Base-by-base conservation (phyloP, 1,139 yeast species). In the Blastobotrys apis region DNA sequence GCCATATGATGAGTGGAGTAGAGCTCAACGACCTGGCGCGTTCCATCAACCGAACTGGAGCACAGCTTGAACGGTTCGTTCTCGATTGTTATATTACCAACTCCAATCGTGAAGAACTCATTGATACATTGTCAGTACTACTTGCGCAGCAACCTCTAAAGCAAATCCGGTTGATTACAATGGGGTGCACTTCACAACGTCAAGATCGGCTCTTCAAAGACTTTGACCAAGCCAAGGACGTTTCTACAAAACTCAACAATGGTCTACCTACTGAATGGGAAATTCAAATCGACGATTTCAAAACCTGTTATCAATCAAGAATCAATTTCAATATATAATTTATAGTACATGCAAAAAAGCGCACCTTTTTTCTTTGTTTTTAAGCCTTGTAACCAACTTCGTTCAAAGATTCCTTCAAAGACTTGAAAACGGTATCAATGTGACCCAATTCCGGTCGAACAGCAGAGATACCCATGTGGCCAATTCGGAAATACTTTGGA, bases 381-480 rank as follows among this genome's bases (percentile, higher is more conserved):
- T 29, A 29, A 5, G 6, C n/a, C 32, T 29, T 37, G 45, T 42
- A 42, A 25, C 48, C 46, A 19, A 42, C 29, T 26, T 41, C 47
- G 21, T 29, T 15, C 21, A 47, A 44, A 33, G 46, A 20, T 33
- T 41, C 43, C 27, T 37, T 37, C 36, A 47, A 23, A 13, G 41
- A 19, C 37, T 44, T 44, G 32, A 57, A 43, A 27, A 57, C 55
- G 43, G 47, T 34, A 45, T 63, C 64, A 31, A 59, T 54, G 54
- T 72, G 72, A 41, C 77, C 77, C 47, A 71, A 60, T 51, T 73
- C 73, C 30, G 57, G 65, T 48, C 68, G 68, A 41, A 75, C 72
- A 39, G 75, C 71, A 45, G 80, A 68, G 39, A 77, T 78, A 54
- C 97, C 97, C 97, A 90, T 90, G 68, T 90, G 97, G 26, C 97